Percentiles rank a stretch among this genome's conserved stretches.
phyloP scores from a whole-genome alignment of 371 early-diverging fungal species.

The Batkoa obscura region DNA sequence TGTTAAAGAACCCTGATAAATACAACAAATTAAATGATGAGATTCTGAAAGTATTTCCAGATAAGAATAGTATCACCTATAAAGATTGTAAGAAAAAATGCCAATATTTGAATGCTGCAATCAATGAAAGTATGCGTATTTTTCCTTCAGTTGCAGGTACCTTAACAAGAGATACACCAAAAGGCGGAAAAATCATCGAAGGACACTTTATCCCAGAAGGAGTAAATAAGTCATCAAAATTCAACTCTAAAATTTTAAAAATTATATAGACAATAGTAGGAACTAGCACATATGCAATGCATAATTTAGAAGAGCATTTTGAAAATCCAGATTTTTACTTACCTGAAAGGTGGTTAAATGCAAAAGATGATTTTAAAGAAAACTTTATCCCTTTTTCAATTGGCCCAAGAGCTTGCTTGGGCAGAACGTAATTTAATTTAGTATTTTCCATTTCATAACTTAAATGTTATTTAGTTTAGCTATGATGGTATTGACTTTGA shows the following conservation, averaged over 20 bases:
- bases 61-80: not conserved
- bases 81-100: not conserved
- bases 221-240: conserved; percentile 3
- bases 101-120: conserved; percentile 7
- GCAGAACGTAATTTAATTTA: not conserved
- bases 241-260: not conserved
- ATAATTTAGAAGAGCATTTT: not conserved
- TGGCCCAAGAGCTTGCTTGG: conserved; percentile 1
- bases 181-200: conserved; percentile 25
- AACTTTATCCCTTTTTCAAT: conserved; percentile 2
- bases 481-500: not conserved
- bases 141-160: not conserved
- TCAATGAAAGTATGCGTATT: conserved; percentile 5
- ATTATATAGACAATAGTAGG: not conserved
- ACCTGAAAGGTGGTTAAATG: not conserved
- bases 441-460: not conserved
- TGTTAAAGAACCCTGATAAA: not conserved
- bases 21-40: not conserved
- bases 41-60: not conserved
- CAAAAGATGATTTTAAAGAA: not conserved
- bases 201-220: conserved; percentile 34
- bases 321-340: not conserved
- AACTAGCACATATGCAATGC: not conserved
- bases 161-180: not conserved
- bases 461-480: not conserved